Conservation (phyloP, 2,329 filamentous ascomycete genomes). For the Chaetomium sp. region DNA sequence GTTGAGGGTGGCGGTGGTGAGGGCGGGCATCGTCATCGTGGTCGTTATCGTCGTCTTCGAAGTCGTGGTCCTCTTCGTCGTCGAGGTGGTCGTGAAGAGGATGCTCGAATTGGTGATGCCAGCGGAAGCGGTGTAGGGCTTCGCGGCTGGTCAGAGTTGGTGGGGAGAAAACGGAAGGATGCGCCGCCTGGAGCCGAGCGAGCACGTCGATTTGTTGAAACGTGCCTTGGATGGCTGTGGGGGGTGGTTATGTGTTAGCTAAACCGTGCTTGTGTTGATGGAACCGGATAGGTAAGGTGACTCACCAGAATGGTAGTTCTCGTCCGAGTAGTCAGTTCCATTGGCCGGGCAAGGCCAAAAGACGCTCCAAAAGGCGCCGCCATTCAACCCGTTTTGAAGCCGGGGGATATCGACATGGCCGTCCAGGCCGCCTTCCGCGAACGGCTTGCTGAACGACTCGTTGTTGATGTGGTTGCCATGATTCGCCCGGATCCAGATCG, state of each 20-base stretch:
- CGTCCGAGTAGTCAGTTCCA: constrained; percentile 65
- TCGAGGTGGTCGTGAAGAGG: no score
- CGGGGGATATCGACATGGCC: constrained; percentile 76
- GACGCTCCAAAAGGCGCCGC: constrained; percentile 91
- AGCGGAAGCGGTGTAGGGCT: constrained; percentile 43
- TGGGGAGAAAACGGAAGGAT: constrained; percentile 64
- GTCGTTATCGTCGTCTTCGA: no score
- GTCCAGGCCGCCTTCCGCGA: constrained; percentile 61
- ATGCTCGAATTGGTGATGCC: no score
- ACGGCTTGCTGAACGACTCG: constrained; percentile 64
- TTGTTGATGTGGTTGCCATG: constrained; percentile 76
- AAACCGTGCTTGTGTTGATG: background rate
- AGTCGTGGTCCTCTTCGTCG: no score
- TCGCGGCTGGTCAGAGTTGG: constrained; percentile 55
- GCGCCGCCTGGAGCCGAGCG: constrained; percentile 54
- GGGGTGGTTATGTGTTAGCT: background rate
- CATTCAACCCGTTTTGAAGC: constrained; percentile 62
- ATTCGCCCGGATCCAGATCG: constrained; percentile 59
- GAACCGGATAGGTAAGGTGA: background rate
- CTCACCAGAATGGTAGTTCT: constrained; percentile 35
- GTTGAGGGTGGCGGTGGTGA: background rate
- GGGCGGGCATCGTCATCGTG: background rate
- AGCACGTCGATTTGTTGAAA: constrained; percentile 71
- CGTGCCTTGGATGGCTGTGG: constrained; percentile 36
- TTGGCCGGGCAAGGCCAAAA: constrained; percentile 71